Percentiles rank a stretch among this genome's conserved stretches.
These are phyloP conservation scores for Dryas integrifolia DNA, from an alignment of 331 rosid genomes.

Conservation along the genomic window DNA sequence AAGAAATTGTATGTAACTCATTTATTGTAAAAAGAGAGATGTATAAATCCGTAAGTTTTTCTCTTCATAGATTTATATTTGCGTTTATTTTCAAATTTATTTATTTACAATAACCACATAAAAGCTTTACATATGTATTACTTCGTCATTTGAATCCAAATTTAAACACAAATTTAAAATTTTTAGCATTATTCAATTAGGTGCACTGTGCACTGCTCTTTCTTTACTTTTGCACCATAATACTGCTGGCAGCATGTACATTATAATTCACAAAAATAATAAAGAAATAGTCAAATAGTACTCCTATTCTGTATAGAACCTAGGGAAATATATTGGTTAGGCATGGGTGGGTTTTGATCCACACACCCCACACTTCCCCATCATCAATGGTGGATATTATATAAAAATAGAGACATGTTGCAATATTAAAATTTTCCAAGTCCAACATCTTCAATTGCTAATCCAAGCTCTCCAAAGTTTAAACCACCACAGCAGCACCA, in stretches of 20 bases:
- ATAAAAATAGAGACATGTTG: background rate
- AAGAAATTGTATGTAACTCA: too few species aligned
- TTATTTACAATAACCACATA: too few species aligned
- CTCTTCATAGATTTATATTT: too few species aligned
- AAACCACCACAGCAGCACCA: conserved; percentile 3
- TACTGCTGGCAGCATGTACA: background rate
- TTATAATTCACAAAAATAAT: background rate
- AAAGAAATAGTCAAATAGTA: background rate
- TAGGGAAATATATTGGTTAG: background rate
- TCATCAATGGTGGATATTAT: conserved; percentile 6
- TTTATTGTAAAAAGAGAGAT: too few species aligned
- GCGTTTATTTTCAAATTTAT: too few species aligned
- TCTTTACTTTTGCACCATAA: background rate
- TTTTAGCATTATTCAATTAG: too few species aligned
- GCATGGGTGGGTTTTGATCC: background rate
- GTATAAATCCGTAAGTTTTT: too few species aligned
- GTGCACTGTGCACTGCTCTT: too few species aligned
- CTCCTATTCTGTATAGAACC: background rate
- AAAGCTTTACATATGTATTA: too few species aligned
- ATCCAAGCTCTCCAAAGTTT: background rate
- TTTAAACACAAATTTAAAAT: too few species aligned
- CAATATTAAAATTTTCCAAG: background rate
- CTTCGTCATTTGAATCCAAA: too few species aligned
- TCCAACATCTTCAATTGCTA: background rate
- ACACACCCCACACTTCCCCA: background rate